Conservation (phyloP, 257 asterid species). For the Voacanga thouarsii region DNA sequence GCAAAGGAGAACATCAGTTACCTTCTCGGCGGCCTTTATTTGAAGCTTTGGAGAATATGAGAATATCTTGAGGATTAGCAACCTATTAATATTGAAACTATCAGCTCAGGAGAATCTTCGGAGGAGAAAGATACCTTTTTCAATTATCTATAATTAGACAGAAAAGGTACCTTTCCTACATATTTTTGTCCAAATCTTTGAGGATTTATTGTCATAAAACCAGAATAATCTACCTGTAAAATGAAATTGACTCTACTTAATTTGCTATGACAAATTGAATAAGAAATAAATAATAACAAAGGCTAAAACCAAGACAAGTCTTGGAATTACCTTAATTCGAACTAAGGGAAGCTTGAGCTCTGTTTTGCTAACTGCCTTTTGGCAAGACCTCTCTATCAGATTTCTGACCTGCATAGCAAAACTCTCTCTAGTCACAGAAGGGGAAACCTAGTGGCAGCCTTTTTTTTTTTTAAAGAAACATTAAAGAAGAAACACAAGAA, state of each 20-base stretch:
- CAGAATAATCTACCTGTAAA: conserved; percentile 92
- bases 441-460: neutral
- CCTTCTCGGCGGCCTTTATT: conserved; percentile 56
- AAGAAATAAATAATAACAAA: neutral
- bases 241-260: conserved; percentile 27
- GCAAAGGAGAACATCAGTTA: conserved; percentile 27
- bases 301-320: conserved; percentile 6
- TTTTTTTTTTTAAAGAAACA: neutral
- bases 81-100: conserved; percentile 46
- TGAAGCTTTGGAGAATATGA: conserved; percentile 92
- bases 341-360: conserved; percentile 84
- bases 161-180: conserved; percentile 78
- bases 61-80: conserved; percentile 99
- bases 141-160: conserved; percentile 8
- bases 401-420: conserved; percentile 52
- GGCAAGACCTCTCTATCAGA: conserved; percentile 68
- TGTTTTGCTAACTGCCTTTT: conserved; percentile 51
- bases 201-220: conserved; percentile 96
- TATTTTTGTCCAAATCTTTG: conserved; percentile 95
- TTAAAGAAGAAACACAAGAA: neutral
- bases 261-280: conserved; percentile 18
- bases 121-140: neutral
- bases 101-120: conserved; percentile 8
- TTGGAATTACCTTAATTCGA: conserved; percentile 65
- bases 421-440: neutral